Conservation (phyloP, 257 asterid genomes). For the Petrea volubilis region DNA sequence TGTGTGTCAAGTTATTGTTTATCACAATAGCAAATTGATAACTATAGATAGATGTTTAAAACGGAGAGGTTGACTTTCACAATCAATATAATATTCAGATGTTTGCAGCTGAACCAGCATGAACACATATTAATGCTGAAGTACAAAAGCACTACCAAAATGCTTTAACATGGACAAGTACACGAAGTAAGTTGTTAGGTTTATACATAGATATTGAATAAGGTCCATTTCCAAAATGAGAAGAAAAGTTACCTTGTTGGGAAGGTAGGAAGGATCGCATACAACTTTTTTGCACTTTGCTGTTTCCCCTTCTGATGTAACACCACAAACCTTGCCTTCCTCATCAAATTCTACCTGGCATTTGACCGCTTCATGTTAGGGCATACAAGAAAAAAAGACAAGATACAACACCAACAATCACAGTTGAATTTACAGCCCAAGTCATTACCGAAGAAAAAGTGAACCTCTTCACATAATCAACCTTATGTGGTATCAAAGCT, state of each 20-base stretch:
- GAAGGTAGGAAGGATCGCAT: slow-evolving; percentile 92
- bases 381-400: too few species aligned
- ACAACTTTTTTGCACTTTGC: slow-evolving; percentile 95
- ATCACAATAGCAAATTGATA: slow-evolving; percentile 1
- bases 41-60: neutral
- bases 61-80: slow-evolving; percentile 4
- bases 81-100: neutral
- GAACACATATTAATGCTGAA: neutral
- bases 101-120: neutral
- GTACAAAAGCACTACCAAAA: slow-evolving; percentile 10
- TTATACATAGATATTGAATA: neutral
- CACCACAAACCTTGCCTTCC: slow-evolving; percentile 90
- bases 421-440: neutral
- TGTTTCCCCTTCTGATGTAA: slow-evolving; percentile 96
- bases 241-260: slow-evolving; percentile 61
- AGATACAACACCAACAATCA: neutral
- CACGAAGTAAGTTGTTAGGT: neutral
- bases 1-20: slow-evolving; percentile 7
- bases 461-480: too few species aligned
- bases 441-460: neutral
- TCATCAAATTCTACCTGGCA: slow-evolving; percentile 84
- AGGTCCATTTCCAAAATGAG: slow-evolving; percentile 1
- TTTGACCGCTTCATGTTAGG: slow-evolving; percentile 21
- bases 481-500: too few species aligned
- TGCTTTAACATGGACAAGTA: neutral